phyloP scores from a whole-genome alignment of 2,329 filamentous ascomycete species.

The Rhexocercosporidium sp. region DNA sequence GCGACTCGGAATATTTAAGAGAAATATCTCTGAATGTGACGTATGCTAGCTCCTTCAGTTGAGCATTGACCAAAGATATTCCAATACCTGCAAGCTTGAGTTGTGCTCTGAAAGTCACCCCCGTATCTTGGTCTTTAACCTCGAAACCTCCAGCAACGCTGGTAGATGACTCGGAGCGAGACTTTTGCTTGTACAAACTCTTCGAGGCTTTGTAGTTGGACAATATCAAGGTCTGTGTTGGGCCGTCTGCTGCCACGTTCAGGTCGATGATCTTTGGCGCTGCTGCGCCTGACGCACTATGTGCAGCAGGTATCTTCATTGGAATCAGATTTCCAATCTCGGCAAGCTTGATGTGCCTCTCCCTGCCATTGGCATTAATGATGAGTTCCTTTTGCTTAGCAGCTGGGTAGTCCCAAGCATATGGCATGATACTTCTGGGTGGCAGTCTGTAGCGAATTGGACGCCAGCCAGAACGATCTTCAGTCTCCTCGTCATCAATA shows the following conservation, averaged over 20 bases:
- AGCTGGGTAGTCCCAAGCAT: slow-evolving; percentile 98
- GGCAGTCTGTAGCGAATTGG: slow-evolving; percentile 92
- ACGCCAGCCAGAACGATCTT: slow-evolving; percentile 87
- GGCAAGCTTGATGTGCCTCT: slow-evolving; percentile 90
- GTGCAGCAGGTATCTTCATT: slow-evolving; percentile 77
- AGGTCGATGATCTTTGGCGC: slow-evolving; percentile 91
- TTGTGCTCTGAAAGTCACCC: slow-evolving; percentile 87
- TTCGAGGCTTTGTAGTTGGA: slow-evolving; percentile 93
- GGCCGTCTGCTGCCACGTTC: slow-evolving; percentile 93
- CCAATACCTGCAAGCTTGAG: slow-evolving; percentile 89
- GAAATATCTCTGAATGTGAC: slow-evolving; percentile 91
- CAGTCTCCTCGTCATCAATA: slow-evolving; percentile 84
- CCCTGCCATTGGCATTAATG: slow-evolving; percentile 77
- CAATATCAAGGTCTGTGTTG: slow-evolving; percentile 90
- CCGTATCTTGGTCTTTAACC: slow-evolving; percentile 88
- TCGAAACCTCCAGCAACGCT: slow-evolving; percentile 77
- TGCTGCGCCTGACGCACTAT: slow-evolving; percentile 56
- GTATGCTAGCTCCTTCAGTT: slow-evolving; percentile 91
- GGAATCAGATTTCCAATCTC: slow-evolving; percentile 97
- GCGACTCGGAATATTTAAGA: slow-evolving; percentile 90
- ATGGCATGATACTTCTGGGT: slow-evolving; percentile 97
- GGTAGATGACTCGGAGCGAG: slow-evolving; percentile 55
- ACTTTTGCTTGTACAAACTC: slow-evolving; percentile 79
- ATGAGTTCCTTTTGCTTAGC: slow-evolving; percentile 96
- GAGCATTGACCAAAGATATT: slow-evolving; percentile 90